These are phyloP conservation scores for Lecanicillium sp. DNA, from an alignment of 2,329 filamentous ascomycete genomes.

Conservation along the genomic window DNA sequence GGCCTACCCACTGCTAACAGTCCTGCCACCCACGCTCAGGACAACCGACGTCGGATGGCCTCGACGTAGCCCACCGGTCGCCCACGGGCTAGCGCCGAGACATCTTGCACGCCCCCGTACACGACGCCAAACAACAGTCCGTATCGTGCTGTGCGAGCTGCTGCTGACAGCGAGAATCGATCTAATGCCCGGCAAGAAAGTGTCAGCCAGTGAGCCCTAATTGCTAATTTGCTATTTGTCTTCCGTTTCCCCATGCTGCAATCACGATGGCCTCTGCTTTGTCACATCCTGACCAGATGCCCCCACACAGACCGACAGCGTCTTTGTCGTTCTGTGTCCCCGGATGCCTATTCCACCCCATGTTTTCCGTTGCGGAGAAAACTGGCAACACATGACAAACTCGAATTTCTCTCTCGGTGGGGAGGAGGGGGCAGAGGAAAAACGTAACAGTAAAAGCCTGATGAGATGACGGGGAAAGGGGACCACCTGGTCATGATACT, in stretches of 20 bases:
- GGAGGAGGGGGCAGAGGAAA: conserved; percentile 1
- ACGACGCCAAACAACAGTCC: conserved; percentile 72
- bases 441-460: background rate
- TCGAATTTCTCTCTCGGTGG: background rate
- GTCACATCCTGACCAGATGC: background rate
- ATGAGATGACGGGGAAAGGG: background rate
- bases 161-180: conserved; percentile 70
- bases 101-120: conserved; percentile 79
- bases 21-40: background rate
- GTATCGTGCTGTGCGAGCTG: conserved; percentile 70
- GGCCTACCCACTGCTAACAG: background rate
- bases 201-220: background rate
- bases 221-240: background rate
- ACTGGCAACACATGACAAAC: background rate
- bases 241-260: too few species aligned
- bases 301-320: background rate
- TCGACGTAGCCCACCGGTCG: conserved; percentile 71
- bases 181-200: conserved; percentile 41
- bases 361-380: conserved; percentile 1
- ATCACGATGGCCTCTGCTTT: background rate
- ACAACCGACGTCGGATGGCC: conserved; percentile 47
- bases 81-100: conserved; percentile 61
- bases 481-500: background rate
- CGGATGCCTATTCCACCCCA: background rate
- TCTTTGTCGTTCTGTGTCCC: background rate